These are phyloP conservation scores for Xylariales sp. DNA, from an alignment of 2,329 filamentous ascomycete species.

Conservation along the genomic window DNA sequence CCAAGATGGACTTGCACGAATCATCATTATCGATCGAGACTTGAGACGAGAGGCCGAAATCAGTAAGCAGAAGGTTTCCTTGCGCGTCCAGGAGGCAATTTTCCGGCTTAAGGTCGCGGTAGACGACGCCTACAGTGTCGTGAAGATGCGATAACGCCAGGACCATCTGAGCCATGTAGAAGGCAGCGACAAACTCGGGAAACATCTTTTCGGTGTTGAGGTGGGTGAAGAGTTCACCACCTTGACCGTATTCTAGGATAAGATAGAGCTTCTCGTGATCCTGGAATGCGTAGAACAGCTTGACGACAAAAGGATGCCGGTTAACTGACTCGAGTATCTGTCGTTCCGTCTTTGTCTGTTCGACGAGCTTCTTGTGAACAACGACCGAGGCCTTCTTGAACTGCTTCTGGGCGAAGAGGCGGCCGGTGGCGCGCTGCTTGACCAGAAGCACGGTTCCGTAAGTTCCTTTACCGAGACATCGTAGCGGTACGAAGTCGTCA, in stretches of 20 bases:
- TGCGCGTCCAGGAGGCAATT: constrained; percentile 91
- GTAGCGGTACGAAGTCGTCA: constrained; percentile 82
- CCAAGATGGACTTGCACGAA: constrained; percentile 82
- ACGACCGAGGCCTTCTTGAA: constrained; percentile 95
- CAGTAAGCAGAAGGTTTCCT: constrained; percentile 89
- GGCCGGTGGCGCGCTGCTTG: constrained; percentile 80
- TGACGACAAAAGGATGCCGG: constrained; percentile 94
- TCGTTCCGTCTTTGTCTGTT: constrained; percentile 96
- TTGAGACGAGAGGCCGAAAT: constrained; percentile 91
- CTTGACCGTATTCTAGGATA: constrained; percentile 95
- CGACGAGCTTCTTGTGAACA: constrained; percentile 90
- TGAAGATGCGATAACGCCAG: constrained; percentile 92
- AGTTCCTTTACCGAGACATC: constrained; percentile 91
- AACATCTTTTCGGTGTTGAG: constrained; percentile 94
- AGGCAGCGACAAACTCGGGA: constrained; percentile 78
- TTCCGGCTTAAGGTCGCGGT: constrained; percentile 95
- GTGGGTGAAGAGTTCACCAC: constrained; percentile 95
- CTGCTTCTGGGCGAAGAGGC: constrained; percentile 95
- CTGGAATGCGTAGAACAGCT: constrained; percentile 97
- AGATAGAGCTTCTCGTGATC: constrained; percentile 96
- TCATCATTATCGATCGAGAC: constrained; percentile 70
- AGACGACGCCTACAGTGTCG: constrained; percentile 86
- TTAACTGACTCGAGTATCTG: constrained; percentile 94
- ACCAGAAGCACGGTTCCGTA: constrained; percentile 94
- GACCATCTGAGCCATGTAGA: constrained; percentile 98